Evolutionary conservation across 1,284 basidiomycete genomes (phyloP), one percentile per base, ranked within the genome.

Genomic region (Ustilago loliicola): DNA sequence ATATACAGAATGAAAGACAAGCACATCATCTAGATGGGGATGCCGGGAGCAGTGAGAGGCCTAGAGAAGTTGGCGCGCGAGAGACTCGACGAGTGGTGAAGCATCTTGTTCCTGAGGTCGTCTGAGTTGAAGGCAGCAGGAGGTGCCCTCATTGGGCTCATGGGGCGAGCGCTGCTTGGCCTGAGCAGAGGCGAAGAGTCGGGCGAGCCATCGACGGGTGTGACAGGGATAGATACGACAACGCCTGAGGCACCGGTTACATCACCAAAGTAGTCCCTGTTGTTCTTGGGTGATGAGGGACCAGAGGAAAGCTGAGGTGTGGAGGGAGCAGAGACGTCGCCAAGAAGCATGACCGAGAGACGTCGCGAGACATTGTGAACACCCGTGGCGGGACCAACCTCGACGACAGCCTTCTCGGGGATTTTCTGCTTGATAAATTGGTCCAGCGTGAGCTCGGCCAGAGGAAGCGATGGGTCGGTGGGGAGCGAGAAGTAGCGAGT

Each of bases 401-500:
- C 57, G 55, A 69, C 60, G 11, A 75, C 72, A 2, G 48, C 34
- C 67, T 69, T 61, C 42, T 75, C 72, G 32, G 72, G 72, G 10
- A 65, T 38, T 45, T 75, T 75, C 50, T 75, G 72, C 67, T 70
- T 70, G 63, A 70, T 62, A 48, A 75, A 75, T 21, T 75, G 72
- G 45, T 75, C 67, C 23, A 61, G 66, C 1, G 66, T 75, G 56
- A 75, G 67, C 53, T 75, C 72, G 51, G 66, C 53, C n/a, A 63
- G 34, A 1, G 72, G 58, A 9, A 75, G 54, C 2, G 72, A 50
- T 17, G 77, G 66, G 60, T 79, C 77, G 50, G 65, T 76, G 42
- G 77, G 69, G 13, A 79, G 60, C 27, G 69, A 66, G 30, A 78
- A 78, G 66, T 72, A 79, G 10, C 71, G 70, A 8, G 62, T 72